phyloP scores from a whole-genome alignment of 176 grass and related monocot species.

The Oryza officinalis region DNA sequence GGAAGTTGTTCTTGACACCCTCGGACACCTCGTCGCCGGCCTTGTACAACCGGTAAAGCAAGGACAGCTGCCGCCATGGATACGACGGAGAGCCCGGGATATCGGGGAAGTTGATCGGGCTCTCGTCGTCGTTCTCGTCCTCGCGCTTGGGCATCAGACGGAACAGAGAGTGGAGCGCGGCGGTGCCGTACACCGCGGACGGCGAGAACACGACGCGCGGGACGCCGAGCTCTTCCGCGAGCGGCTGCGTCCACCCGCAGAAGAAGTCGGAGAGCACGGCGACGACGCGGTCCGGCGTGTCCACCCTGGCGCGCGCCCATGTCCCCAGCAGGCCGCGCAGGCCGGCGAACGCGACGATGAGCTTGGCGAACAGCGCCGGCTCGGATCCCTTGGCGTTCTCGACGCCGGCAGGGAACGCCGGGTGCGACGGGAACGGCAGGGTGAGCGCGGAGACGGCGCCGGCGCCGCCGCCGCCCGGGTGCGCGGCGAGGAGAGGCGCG shows the following conservation, averaged over 20 bases:
- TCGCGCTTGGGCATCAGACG: constrained; percentile 30
- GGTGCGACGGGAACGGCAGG: constrained; percentile 60
- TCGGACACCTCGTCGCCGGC: constrained; percentile 46
- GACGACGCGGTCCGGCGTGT: constrained; percentile 12
- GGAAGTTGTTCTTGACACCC: constrained; percentile 47
- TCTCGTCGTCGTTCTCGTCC: constrained; percentile 20
- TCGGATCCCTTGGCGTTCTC: constrained; percentile 43
- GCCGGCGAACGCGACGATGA: constrained; percentile 36
- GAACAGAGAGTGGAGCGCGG: constrained; percentile 46
- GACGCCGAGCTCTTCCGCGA: constrained; percentile 43
- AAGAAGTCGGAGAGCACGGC: constrained; percentile 66
- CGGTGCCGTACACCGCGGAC: constrained; percentile 44
- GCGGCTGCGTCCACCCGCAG: constrained; percentile 63
- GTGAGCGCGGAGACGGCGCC: constrained; percentile 30
- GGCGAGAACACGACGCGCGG: constrained; percentile 57
- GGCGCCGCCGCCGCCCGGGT: neutral
- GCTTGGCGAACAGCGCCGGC: neutral
- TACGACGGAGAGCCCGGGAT: constrained; percentile 40
- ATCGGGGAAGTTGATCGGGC: constrained; percentile 23
- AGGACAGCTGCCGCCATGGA: constrained; percentile 51
- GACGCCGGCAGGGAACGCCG: constrained; percentile 38
- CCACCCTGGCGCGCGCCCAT: neutral
- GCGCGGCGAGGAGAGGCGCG: constrained; percentile 43
- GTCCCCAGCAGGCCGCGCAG: constrained; percentile 16
- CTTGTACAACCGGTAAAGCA: constrained; percentile 36